These are phyloP conservation scores for Cyanodermella asteris DNA, from an alignment of 2,329 filamentous ascomycete genomes.

Conservation along the genomic window DNA sequence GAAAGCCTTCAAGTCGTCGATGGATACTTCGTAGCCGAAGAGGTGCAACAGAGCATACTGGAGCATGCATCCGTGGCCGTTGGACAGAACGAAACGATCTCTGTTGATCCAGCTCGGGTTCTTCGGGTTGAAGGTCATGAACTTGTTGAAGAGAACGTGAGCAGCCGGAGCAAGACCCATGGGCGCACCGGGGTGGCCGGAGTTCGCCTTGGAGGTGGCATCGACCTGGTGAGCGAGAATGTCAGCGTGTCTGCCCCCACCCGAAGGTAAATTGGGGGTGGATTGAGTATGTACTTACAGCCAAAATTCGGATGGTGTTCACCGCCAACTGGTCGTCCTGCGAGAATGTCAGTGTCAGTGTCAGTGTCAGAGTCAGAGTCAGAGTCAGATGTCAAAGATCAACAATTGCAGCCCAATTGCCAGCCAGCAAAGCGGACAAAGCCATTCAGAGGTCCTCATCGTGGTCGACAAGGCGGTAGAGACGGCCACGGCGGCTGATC, in stretches of 20 bases:
- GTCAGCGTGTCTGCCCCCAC: slow-evolving; percentile 13
- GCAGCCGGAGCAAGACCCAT: slow-evolving; percentile 92
- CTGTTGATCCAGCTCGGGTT: slow-evolving; percentile 94
- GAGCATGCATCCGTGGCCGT: slow-evolving; percentile 98
- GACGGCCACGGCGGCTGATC: no score
- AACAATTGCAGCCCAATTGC: no score
- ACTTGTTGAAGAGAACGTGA: slow-evolving; percentile 96
- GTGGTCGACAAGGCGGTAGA: no score
- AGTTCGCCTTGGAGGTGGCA: slow-evolving; percentile 91
- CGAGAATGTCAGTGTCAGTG: no score
- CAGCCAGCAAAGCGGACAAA: no score
- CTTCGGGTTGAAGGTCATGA: slow-evolving; percentile 99
- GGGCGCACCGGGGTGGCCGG: slow-evolving; percentile 92
- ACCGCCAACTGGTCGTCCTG: slow-evolving; percentile 77
- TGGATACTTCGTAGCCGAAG: slow-evolving; percentile 66
- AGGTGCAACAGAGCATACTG: slow-evolving; percentile 96
- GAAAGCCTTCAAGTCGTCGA: slow-evolving; percentile 93
- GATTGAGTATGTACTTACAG: slow-evolving; percentile 46
- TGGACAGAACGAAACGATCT: slow-evolving; percentile 98
- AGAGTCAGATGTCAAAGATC: no score
- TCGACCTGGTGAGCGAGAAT: slow-evolving; percentile 45
- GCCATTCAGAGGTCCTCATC: no score
- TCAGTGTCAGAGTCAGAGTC: no score
- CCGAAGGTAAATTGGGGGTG: slow-evolving; percentile 8
- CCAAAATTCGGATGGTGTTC: slow-evolving; percentile 93